Evolutionary conservation across 768 basidiomycete genomes (phyloP), one percentile per base, ranked within the genome.

Genomic region (Tephrocybe rancida): DNA sequence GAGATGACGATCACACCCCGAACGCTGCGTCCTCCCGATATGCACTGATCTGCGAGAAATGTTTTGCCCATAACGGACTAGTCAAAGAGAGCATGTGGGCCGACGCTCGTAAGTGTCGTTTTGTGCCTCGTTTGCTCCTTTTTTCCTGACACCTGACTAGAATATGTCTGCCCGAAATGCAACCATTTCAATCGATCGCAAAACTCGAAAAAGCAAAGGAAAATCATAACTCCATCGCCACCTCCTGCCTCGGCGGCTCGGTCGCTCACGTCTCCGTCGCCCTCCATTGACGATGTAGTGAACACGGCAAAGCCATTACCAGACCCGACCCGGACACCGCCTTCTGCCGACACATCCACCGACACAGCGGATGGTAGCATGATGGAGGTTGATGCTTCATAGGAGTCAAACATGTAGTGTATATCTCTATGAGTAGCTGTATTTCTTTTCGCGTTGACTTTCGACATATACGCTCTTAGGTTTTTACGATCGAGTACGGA

Each of bases 1-100:
- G 93, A 16, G 91, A 92, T 47, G 89, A 90, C 44, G 87, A 89
- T 50, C 62, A 67, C 27, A 57, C 56, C 3, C 58, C 68, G 21
- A 73, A 71, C 25, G 72, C 80, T 56, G 81, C 62, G 61, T 76
- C 67, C 66, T 82, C 64, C 29, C 79, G 80, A 51, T 96, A 92
- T 61, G 94, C 94, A 2, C 80, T 95, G 44, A 95, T 96, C 43
- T 96, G 94, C 70, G 85, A 86, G 60, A 85, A 84, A 56, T 96
- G 94, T 64, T 95, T 90, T 63, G 71, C 83, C 19, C 94, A 95
- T 65, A 96, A 96, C 56, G 94, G 94, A 3, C 77, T 97, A 2
- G 90, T 92, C 9, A 86, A 87, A 62, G 92, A 92, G 66, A 83
- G 77, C 41, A 77, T 86, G 66, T 95, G 88, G 83, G 86, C 88